Evolutionary conservation across 345 rosid species (phyloP).

Genomic region (Eucalyptus grandis): DNA sequence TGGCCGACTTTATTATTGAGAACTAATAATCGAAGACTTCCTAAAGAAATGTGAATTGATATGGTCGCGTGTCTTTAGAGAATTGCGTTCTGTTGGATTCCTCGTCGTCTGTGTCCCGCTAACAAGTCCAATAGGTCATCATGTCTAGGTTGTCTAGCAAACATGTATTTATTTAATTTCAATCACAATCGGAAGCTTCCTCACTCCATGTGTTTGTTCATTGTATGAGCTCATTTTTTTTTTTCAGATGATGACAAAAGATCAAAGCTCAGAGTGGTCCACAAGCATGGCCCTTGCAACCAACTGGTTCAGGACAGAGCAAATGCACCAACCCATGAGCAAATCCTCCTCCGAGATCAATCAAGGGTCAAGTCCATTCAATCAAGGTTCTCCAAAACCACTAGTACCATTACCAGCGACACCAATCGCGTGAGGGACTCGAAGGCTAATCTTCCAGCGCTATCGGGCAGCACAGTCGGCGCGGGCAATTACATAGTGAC

Average conservation of each 20-base stretch:
- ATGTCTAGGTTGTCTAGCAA: background rate
- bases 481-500: constrained; percentile 42
- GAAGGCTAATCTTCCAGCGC: constrained; percentile 33
- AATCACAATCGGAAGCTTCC: background rate
- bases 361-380: constrained; percentile 54
- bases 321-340: constrained; percentile 13
- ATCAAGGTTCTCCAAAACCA: constrained; percentile 10
- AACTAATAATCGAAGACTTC: background rate
- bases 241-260: constrained; percentile 13
- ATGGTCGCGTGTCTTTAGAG: background rate
- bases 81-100: background rate
- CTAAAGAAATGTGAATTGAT: background rate
- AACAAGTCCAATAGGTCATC: background rate
- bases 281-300: constrained; percentile 68
- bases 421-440: background rate
- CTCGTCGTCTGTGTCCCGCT: background rate
- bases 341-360: constrained; percentile 50
- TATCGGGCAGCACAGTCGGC: constrained; percentile 41
- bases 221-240: background rate
- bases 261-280: constrained; percentile 44
- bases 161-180: background rate
- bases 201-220: background rate
- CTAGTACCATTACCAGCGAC: background rate
- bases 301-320: background rate
- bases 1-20: background rate